A percentile compares a stretch with the other conserved stretches of the same genome.
Conservation (phyloP, 2,329 filamentous ascomycete genomes). For the Tolypocladium amazonense region DNA sequence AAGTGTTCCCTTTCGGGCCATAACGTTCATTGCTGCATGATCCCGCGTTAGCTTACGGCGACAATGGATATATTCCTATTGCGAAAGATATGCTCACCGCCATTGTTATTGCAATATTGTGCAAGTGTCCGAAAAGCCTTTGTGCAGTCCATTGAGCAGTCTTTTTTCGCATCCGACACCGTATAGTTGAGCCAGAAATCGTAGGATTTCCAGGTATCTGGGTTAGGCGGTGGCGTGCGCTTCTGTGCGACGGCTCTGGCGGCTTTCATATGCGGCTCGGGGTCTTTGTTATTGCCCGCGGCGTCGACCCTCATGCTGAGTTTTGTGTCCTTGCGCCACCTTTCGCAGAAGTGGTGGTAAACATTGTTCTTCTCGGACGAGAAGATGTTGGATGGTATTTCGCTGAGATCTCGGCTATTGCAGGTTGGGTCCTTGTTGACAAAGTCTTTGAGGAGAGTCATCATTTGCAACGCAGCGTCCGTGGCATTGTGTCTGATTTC, state of each 20-base stretch:
- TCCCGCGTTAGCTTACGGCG: not conserved
- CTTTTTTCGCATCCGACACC: not conserved
- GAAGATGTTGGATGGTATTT: not conserved
- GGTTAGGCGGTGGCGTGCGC: not conserved
- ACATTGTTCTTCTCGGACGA: not conserved
- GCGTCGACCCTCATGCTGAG: not conserved
- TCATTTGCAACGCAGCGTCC: not conserved
- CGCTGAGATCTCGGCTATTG: not conserved
- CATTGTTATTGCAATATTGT: not conserved
- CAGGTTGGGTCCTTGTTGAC: not conserved
- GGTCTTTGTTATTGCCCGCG: not conserved
- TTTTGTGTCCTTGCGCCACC: not conserved
- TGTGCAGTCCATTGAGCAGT: not conserved
- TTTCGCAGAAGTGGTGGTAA: not conserved
- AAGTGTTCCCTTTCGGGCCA: not conserved
- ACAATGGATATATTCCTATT: not conserved
- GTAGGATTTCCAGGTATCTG: not conserved
- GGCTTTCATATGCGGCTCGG: not conserved
- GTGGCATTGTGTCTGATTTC: not conserved
- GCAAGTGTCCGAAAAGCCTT: not conserved
- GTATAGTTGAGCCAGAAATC: not conserved
- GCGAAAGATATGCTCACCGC: not conserved
- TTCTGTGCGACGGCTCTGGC: not conserved
- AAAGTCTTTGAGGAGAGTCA: not conserved
- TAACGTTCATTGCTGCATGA: not conserved